These are phyloP conservation scores for Aureobasidium sp. DNA, from an alignment of 2,329 filamentous ascomycete genomes.

Conservation along the genomic window DNA sequence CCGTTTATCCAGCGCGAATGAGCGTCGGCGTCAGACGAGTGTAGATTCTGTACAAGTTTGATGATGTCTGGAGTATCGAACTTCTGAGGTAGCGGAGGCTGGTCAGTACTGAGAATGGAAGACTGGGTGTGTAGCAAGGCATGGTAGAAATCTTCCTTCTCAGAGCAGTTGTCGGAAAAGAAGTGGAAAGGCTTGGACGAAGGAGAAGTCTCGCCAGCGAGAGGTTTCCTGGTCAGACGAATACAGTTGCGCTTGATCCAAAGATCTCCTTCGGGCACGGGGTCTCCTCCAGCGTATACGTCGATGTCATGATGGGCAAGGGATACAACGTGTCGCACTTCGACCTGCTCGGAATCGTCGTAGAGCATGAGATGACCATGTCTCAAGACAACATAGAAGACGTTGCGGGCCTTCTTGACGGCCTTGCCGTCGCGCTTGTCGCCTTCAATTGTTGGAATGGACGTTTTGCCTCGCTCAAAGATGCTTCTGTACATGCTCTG, in stretches of 20 bases:
- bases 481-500: constrained; percentile 97
- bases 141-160: constrained; percentile 98
- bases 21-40: constrained; percentile 83
- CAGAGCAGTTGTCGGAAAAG: constrained; percentile 90
- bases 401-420: constrained; percentile 61
- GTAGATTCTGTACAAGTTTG: constrained; percentile 77
- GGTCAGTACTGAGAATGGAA: constrained; percentile 49
- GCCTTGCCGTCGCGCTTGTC: constrained; percentile 41
- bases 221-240: constrained; percentile 59
- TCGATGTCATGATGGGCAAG: constrained; percentile 78
- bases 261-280: constrained; percentile 81
- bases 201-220: constrained; percentile 45
- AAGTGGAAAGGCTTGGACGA: constrained; percentile 79
- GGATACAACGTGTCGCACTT: constrained; percentile 93
- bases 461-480: constrained; percentile 66
- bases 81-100: constrained; percentile 59
- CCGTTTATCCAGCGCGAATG: constrained; percentile 94
- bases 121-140: constrained; percentile 79
- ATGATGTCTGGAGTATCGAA: constrained; percentile 85
- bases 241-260: constrained; percentile 94
- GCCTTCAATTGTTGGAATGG: constrained; percentile 45
- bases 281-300: constrained; percentile 61
- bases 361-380: constrained; percentile 97
- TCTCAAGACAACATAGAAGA: constrained; percentile 85
- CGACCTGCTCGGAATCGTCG: constrained; percentile 88